phyloP scores from a whole-genome alignment of 2,329 filamentous ascomycete species.

The Aureobasidium sp. region DNA sequence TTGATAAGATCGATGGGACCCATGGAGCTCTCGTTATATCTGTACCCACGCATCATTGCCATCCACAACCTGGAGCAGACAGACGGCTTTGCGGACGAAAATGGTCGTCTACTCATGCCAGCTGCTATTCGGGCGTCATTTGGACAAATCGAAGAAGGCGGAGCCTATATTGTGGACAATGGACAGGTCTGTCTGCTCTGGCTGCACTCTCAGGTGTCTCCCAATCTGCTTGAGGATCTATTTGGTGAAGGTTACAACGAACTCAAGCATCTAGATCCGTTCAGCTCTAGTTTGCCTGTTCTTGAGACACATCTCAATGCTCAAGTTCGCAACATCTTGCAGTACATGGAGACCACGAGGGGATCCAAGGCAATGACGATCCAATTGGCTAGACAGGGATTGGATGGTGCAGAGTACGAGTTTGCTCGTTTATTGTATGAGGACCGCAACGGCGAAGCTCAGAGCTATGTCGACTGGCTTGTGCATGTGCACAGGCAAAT shows the following conservation, averaged over 20 bases:
- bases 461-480: slow-evolving; percentile 97
- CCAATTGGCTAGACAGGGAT: slow-evolving; percentile 82
- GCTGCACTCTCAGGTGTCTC: slow-evolving; percentile 87
- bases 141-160: slow-evolving; percentile 80
- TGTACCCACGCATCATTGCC: slow-evolving; percentile 90
- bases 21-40: slow-evolving; percentile 78
- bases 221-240: slow-evolving; percentile 81
- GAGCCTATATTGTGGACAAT: slow-evolving; percentile 91
- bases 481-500: slow-evolving; percentile 92
- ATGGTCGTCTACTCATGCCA: slow-evolving; percentile 80
- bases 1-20: slow-evolving; percentile 84
- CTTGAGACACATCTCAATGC: slow-evolving; percentile 89
- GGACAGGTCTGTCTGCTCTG: slow-evolving; percentile 87
- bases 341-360: slow-evolving; percentile 72
- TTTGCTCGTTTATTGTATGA: slow-evolving; percentile 88
- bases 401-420: slow-evolving; percentile 94
- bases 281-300: slow-evolving; percentile 70
- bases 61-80: slow-evolving; percentile 81
- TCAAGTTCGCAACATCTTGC: slow-evolving; percentile 87
- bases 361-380: slow-evolving; percentile 84
- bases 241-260: slow-evolving; percentile 70
- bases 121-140: slow-evolving; percentile 75
- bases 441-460: slow-evolving; percentile 94
- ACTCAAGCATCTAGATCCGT: slow-evolving; percentile 73
- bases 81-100: slow-evolving; percentile 90